Conservation (phyloP, 768 basidiomycete genomes). For the Daedaleopsis sinensis region DNA sequence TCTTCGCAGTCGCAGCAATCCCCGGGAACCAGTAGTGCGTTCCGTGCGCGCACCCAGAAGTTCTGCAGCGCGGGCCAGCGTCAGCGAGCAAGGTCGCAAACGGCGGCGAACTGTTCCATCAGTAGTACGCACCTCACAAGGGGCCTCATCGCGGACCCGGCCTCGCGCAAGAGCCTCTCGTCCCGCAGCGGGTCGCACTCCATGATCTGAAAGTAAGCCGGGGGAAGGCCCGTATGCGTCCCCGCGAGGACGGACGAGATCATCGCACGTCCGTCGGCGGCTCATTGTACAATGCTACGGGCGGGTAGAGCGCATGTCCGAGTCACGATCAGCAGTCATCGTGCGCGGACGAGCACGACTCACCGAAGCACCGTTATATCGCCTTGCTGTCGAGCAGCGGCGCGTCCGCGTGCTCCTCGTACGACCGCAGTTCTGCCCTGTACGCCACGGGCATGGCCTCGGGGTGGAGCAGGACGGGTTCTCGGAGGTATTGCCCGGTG, state of each 20-base stretch:
- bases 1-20: too few relatives aligned
- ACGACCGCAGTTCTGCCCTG: constrained; percentile 24
- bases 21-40: too few relatives aligned
- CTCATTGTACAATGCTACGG: background rate
- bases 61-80: too few relatives aligned
- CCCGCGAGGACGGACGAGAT: constrained; percentile 25
- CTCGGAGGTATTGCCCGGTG: constrained; percentile 29
- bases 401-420: constrained; percentile 25
- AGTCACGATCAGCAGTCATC: too few relatives aligned
- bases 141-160: constrained; percentile 24
- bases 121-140: constrained; percentile 27
- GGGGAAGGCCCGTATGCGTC: constrained; percentile 25
- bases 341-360: background rate
- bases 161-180: constrained; percentile 29
- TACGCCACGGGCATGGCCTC: constrained; percentile 24
- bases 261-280: constrained; percentile 10
- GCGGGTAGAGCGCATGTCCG: too few relatives aligned
- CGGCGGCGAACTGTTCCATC: too few relatives aligned
- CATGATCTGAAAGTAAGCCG: constrained; percentile 29
- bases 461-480: constrained; percentile 23
- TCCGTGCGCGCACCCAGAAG: too few relatives aligned
- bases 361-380: background rate
- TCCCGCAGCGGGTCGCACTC: constrained; percentile 33
- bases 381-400: constrained; percentile 8
- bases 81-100: too few relatives aligned